Percentiles rank a stretch among this genome's conserved stretches.
phyloP scores from a whole-genome alignment of 176 grass and related monocot species.

The bread wheat (Triticum aestivum) region IWGSC_CS_RefSeq_v2.1 NC_057807.1:588892020-588892519 shows the following conservation, averaged over 20 bases:
- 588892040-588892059: background rate
- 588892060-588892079: slow-evolving; percentile 30
- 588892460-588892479: slow-evolving; percentile 52
- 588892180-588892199: slow-evolving; percentile 77
- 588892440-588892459: slow-evolving; percentile 66
- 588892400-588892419: slow-evolving; percentile 95
- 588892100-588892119: slow-evolving; percentile 33
- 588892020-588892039: background rate
- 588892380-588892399: slow-evolving; percentile 72
- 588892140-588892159: background rate
- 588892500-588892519: slow-evolving; percentile 40
- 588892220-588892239: slow-evolving; percentile 62
- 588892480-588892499: background rate
- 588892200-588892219: slow-evolving; percentile 87
- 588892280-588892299: slow-evolving; percentile 47
- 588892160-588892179: slow-evolving; percentile 65
- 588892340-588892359: slow-evolving; percentile 26
- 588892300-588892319: background rate
- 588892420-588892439: slow-evolving; percentile 70
- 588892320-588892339: background rate
- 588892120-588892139: slow-evolving; percentile 37
- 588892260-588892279: slow-evolving; percentile 13
- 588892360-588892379: slow-evolving; percentile 43
- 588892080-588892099: slow-evolving; percentile 41
- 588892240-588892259: slow-evolving; percentile 61